These are phyloP conservation scores for Microsporum canis DNA, from an alignment of 2,329 filamentous ascomycete genomes.

Conservation along the genomic window DNA sequence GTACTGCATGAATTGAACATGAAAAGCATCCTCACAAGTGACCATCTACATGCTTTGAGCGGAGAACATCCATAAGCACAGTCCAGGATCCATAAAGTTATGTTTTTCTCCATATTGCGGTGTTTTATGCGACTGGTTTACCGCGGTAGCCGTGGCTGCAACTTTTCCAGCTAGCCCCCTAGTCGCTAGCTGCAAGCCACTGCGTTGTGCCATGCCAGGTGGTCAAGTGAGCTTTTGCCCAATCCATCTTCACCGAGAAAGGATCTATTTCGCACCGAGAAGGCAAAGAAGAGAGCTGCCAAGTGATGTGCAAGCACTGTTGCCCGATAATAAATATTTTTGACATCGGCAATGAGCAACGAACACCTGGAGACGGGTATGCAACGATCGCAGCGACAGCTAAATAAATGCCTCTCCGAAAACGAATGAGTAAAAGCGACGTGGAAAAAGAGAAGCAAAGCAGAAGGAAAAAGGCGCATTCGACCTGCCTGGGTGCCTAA, in stretches of 20 bases:
- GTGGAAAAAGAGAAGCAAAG: not conserved
- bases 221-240: constrained; percentile 1
- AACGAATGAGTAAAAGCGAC: not conserved
- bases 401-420: not conserved
- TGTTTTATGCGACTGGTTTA: constrained; percentile 1
- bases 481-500: constrained; percentile 1
- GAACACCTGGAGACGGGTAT: not conserved
- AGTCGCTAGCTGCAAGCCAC: not conserved
- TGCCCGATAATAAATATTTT: not conserved
- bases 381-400: not conserved
- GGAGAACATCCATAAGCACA: not conserved
- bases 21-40: not conserved
- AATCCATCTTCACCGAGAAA: not conserved
- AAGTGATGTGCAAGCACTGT: not conserved
- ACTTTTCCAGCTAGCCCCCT: not conserved
- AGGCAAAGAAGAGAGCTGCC: not conserved
- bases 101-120: not conserved
- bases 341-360: not conserved
- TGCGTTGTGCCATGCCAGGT: not conserved
- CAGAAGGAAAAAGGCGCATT: not conserved
- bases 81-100: not conserved
- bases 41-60: not conserved
- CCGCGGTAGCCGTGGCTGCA: not conserved
- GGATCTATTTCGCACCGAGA: no score
- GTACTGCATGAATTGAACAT: not conserved